Evolutionary conservation across 2,329 filamentous ascomycete genomes (phyloP).

Genomic region (Penicillium digitatum): DNA sequence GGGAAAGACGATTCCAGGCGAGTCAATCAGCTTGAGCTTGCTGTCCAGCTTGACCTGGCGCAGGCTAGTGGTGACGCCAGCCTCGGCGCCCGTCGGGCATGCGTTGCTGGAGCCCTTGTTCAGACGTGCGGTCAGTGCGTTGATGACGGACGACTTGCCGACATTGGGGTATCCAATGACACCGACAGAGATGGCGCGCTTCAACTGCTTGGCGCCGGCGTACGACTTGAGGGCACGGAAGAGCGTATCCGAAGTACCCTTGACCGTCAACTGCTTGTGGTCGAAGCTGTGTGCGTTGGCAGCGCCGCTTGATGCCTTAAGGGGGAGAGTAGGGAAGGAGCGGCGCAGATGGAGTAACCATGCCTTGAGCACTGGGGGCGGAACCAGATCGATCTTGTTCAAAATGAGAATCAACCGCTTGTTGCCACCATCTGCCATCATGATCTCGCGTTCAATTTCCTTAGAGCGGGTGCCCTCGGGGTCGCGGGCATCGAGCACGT

Average conservation of each 20-base stretch:
- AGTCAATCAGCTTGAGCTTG: constrained; percentile 90
- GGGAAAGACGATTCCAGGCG: constrained; percentile 91
- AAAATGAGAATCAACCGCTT: constrained; percentile 88
- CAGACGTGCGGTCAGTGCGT: constrained; percentile 76
- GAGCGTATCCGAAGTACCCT: constrained; percentile 77
- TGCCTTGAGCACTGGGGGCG: constrained; percentile 71
- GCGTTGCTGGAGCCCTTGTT: constrained; percentile 60
- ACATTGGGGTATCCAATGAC: constrained; percentile 96
- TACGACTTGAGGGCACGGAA: constrained; percentile 89
- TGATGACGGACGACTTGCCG: constrained; percentile 95
- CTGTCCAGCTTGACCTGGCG: constrained; percentile 90
- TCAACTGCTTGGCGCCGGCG: constrained; percentile 75
- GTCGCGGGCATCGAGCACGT: constrained; percentile 88
- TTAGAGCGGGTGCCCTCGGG: constrained; percentile 86
- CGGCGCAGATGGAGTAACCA: constrained; percentile 82
- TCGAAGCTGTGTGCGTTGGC: constrained; percentile 88
- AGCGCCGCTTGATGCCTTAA: constrained; percentile 76
- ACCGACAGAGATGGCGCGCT: constrained; percentile 84
- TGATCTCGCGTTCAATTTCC: constrained; percentile 84
- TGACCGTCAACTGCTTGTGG: constrained; percentile 81
- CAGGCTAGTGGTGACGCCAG: constrained; percentile 83
- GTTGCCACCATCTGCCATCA: constrained; percentile 76
- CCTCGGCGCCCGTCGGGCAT: constrained; percentile 85
- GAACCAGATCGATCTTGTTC: constrained; percentile 94
- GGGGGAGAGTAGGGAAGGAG: constrained; percentile 85